These are phyloP conservation scores for Nicotiana obtusifolia DNA, from an alignment of 257 asterid genomes.

Conservation along the genomic window DNA sequence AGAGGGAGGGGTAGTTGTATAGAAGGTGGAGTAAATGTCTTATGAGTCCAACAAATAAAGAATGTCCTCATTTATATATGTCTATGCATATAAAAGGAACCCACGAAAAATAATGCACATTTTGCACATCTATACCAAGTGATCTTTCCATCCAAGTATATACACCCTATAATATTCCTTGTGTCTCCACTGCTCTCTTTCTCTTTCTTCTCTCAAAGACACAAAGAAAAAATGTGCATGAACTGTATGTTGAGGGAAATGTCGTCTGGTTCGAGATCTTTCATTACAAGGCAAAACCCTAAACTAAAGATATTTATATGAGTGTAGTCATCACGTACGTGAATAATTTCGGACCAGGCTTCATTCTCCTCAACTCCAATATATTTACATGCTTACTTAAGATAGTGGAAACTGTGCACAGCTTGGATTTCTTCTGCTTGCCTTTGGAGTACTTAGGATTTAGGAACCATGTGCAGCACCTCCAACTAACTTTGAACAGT, in stretches of 20 bases:
- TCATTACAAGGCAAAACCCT: neutral
- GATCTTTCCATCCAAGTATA: slow-evolving; percentile 14
- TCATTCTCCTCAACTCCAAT: slow-evolving; percentile 62
- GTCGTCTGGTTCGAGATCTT: slow-evolving; percentile 62
- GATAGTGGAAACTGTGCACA: too few relatives aligned
- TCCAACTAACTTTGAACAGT: too few relatives aligned
- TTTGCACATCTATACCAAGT: too few relatives aligned
- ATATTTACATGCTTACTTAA: too few relatives aligned
- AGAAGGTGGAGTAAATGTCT: slow-evolving; percentile 31
- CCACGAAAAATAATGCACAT: slow-evolving; percentile 18
- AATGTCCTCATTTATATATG: slow-evolving; percentile 9
- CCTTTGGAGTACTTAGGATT: too few relatives aligned
- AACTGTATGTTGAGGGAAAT: slow-evolving; percentile 48
- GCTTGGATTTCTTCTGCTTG: too few relatives aligned
- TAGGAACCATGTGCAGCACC: too few relatives aligned
- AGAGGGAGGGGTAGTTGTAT: neutral
- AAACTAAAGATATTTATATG: neutral
- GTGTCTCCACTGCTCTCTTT: neutral
- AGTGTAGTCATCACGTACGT: neutral
- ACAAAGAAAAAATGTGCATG: neutral
- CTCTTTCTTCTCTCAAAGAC: neutral
- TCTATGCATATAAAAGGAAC: slow-evolving; percentile 19
- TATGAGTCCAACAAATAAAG: slow-evolving; percentile 18
- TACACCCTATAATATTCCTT: neutral
- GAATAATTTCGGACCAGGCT: slow-evolving; percentile 74